Percentiles rank a stretch among this genome's conserved stretches.
Conservation (phyloP, 345 rosid species). For the Pseudoturritis turrita region DNA sequence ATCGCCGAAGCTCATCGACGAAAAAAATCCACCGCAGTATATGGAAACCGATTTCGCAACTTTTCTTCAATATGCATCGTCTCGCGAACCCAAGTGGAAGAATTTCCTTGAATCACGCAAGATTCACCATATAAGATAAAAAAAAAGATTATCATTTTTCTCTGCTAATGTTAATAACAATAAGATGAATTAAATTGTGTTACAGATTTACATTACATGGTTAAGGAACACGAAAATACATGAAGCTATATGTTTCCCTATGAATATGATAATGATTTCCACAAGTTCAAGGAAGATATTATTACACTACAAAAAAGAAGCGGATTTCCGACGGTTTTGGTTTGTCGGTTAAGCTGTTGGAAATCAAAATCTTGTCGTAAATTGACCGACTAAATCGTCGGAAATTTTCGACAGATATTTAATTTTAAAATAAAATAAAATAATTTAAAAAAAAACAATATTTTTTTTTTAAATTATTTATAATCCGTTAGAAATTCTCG, state of each 20-base stretch:
- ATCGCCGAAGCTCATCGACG: constrained; percentile 42
- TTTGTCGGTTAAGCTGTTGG: no score
- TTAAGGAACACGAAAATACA: background rate
- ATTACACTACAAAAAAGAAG: no score
- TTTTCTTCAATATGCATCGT: constrained; percentile 61
- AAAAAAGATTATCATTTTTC: background rate
- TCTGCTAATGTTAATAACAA: background rate
- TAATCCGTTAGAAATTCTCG: no score
- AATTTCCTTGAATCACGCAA: constrained; percentile 76
- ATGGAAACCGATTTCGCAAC: constrained; percentile 59
- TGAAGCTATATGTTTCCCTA: background rate
- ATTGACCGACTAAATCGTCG: no score
- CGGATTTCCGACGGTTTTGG: no score
- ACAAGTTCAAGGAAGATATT: no score
- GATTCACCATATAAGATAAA: constrained; percentile 4
- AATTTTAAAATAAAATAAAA: no score
- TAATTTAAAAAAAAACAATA: no score
- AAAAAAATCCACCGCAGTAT: constrained; percentile 50
- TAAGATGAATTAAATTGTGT: background rate
- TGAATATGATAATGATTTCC: no score
- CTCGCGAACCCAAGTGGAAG: constrained; percentile 71
- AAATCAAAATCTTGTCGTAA: no score
- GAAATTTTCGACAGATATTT: no score
- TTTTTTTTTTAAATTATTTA: no score
- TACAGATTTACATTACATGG: background rate